Conservation (phyloP, 1,284 basidiomycete species). For the Leccinum insolens region DNA sequence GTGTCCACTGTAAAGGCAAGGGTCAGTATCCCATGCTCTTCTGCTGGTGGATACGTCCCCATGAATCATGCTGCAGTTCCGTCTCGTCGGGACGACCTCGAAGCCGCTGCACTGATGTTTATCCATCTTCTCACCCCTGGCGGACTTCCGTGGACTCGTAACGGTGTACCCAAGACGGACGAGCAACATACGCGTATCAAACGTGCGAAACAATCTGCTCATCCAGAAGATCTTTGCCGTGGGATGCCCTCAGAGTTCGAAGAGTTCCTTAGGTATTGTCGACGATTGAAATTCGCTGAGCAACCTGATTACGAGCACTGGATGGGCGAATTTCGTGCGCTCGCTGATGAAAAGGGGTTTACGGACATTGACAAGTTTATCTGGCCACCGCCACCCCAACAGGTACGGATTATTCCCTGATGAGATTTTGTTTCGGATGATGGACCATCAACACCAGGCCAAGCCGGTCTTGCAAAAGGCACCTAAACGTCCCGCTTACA, state of each 20-base stretch:
- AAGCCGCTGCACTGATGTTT: constrained; percentile 74
- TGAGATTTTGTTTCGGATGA: neutral
- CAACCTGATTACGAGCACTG: constrained; percentile 66
- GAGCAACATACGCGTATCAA: constrained; percentile 63
- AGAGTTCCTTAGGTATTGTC: constrained; percentile 71
- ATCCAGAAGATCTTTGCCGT: constrained; percentile 67
- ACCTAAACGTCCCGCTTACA: constrained; percentile 32
- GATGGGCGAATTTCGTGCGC: constrained; percentile 59
- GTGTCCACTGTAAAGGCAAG: constrained; percentile 73
- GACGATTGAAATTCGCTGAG: constrained; percentile 66
- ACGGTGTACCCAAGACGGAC: constrained; percentile 71
- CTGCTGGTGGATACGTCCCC: constrained; percentile 18
- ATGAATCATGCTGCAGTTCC: constrained; percentile 51
- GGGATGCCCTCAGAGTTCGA: constrained; percentile 72
- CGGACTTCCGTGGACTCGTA: constrained; percentile 76
- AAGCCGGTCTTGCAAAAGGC: constrained; percentile 30
- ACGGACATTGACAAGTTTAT: constrained; percentile 60
- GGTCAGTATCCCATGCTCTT: constrained; percentile 43
- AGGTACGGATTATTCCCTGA: constrained; percentile 21
- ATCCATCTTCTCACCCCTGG: constrained; percentile 75
- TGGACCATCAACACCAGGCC: constrained; percentile 19
- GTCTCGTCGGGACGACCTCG: constrained; percentile 74
- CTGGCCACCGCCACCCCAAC: constrained; percentile 62
- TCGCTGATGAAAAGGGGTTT: constrained; percentile 62
- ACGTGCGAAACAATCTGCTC: constrained; percentile 56